A percentile compares a stretch with the other conserved stretches of the same genome.
phyloP scores from a whole-genome alignment of 805 yeast genomes.

The Wickerhamiella cacticola region DNA sequence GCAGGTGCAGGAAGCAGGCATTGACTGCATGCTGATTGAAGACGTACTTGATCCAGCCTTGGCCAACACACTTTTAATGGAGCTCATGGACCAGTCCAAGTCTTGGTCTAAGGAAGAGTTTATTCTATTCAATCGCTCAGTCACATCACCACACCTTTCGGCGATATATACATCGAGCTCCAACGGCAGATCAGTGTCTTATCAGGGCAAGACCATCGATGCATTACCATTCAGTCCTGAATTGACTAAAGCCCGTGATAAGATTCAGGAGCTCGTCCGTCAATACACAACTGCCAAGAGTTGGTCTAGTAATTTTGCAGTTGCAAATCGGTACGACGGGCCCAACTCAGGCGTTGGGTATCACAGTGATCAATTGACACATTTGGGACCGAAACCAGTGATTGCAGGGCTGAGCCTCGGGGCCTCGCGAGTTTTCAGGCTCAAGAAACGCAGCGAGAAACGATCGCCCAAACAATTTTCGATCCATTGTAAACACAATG shows the following conservation, averaged over 20 bases:
- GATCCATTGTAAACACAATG: constrained; percentile 58
- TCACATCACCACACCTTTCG: constrained; percentile 46
- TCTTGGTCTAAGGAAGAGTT: constrained; percentile 38
- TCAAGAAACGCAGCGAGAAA: constrained; percentile 31
- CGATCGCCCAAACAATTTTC: constrained; percentile 32
- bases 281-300: no score
- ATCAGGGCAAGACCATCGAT: constrained; percentile 34
- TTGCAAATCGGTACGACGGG: constrained; percentile 45
- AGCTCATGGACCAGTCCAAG: constrained; percentile 34
- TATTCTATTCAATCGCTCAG: constrained; percentile 49
- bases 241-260: constrained; percentile 33
- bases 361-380: constrained; percentile 65
- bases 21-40: constrained; percentile 40
- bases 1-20: constrained; percentile 34
- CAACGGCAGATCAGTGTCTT: constrained; percentile 18
- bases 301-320: constrained; percentile 47
- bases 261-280: constrained; percentile 34
- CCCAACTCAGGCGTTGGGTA: constrained; percentile 47
- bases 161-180: constrained; percentile 30
- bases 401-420: constrained; percentile 63
- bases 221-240: constrained; percentile 31
- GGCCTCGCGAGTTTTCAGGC: constrained; percentile 52
- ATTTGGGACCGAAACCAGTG: constrained; percentile 58
- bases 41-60: constrained; percentile 42
- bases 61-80: constrained; percentile 36